Percentiles rank a stretch among this genome's conserved stretches.
These are phyloP conservation scores for Rhizophora apiculata DNA, from an alignment of 345 rosid species.

Conservation along the genomic window DNA sequence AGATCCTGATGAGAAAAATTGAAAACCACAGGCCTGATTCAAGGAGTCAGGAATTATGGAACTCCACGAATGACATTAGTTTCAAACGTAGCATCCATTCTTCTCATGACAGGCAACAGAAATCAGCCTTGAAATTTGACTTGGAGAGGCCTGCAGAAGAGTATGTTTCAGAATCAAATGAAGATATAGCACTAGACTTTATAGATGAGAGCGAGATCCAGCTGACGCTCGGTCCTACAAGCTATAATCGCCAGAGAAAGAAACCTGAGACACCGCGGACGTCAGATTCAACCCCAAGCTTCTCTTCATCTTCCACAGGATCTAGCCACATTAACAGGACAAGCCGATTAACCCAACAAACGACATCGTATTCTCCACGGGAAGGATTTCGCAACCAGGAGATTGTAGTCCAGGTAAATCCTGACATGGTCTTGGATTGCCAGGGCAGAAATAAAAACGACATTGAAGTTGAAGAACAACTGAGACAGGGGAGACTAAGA, in stretches of 20 bases:
- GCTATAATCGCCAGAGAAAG: conserved; percentile 37
- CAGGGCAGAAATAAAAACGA: conserved; percentile 25
- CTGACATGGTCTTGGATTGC: conserved; percentile 25
- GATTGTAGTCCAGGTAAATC: conserved; percentile 24
- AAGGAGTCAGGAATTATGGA: conserved; percentile 16
- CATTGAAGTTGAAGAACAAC: conserved; percentile 44
- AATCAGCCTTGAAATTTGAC: conserved; percentile 25
- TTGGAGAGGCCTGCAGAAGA: conserved; percentile 38
- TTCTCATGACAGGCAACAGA: conserved; percentile 18
- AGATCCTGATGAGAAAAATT: conserved; percentile 62
- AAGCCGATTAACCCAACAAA: conserved; percentile 12
- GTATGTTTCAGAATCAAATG: conserved; percentile 34
- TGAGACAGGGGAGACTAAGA: conserved; percentile 49
- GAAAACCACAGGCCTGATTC: conserved; percentile 22
- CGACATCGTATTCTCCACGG: conserved; percentile 2
- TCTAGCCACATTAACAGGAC: conserved; percentile 53
- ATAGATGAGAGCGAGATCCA: conserved; percentile 82
- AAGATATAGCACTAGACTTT: conserved; percentile 24
- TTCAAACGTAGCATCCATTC: conserved; percentile 12
- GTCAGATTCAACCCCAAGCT: conserved; percentile 54
- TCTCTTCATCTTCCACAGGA: conserved; percentile 75
- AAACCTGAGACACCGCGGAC: conserved; percentile 38
- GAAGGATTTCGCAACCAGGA: conserved; percentile 19
- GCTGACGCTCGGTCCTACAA: conserved; percentile 79
- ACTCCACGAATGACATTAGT: conserved; percentile 13